Evolutionary conservation across 163 green algal genomes (phyloP).

Genomic region (Prototheca stagnorum): DNA sequence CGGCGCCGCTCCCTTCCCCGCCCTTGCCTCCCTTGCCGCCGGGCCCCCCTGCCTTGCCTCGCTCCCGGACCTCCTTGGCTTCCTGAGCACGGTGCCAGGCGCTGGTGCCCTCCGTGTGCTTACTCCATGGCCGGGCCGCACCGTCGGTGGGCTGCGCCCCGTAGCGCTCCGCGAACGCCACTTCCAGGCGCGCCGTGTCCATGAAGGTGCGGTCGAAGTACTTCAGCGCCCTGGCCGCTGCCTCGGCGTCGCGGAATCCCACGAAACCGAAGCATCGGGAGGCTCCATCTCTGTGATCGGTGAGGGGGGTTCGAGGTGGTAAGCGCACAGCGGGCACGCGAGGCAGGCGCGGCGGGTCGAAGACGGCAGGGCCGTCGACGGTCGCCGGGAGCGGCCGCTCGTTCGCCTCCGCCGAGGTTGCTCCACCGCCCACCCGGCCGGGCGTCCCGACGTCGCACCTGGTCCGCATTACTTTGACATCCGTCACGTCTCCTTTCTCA

Average conservation of each 20-base stretch:
- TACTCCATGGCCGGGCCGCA: slow-evolving; percentile 71
- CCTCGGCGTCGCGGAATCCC: slow-evolving; percentile 59
- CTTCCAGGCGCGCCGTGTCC: slow-evolving; percentile 59
- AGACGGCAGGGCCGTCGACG: not conserved
- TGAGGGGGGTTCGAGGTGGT: not conserved
- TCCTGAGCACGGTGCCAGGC: not conserved
- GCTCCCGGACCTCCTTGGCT: not conserved
- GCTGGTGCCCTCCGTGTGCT: slow-evolving; percentile 43
- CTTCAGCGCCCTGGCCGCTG: slow-evolving; percentile 51
- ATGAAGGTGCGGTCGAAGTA: slow-evolving; percentile 89
- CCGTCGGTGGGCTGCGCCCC: too few species aligned
- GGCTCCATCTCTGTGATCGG: slow-evolving; percentile 55
- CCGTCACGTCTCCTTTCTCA: slow-evolving; percentile 61
- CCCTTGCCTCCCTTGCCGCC: too few species aligned
- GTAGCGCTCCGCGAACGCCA: slow-evolving; percentile 69
- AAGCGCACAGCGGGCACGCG: not conserved
- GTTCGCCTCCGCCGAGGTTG: too few species aligned
- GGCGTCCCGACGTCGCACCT: slow-evolving; percentile 22
- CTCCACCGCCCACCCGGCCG: not conserved
- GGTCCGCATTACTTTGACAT: slow-evolving; percentile 73
- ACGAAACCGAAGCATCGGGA: slow-evolving; percentile 92
- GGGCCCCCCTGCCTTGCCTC: not conserved
- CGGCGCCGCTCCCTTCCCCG: too few species aligned
- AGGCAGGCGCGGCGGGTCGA: not conserved
- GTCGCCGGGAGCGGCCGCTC: too few species aligned